phyloP scores from a whole-genome alignment of 495 filamentous ascomycete species.

The Pseudevernia furfuracea region DNA sequence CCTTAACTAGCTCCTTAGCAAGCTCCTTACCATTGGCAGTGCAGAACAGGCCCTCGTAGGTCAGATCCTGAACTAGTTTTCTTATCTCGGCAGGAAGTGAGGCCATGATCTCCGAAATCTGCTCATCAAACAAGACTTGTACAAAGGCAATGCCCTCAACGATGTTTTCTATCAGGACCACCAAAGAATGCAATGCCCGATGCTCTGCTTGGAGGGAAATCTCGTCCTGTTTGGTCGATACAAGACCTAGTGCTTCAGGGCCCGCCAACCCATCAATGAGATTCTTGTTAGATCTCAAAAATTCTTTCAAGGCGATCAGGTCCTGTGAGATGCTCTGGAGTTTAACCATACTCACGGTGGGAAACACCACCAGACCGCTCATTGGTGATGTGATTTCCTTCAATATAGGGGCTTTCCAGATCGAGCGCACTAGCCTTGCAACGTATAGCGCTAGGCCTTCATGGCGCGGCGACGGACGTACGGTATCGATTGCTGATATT shows the following conservation, averaged over 20 bases:
- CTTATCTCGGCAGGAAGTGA: constrained; percentile 62
- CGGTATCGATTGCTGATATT: constrained; percentile 59
- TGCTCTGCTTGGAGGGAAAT: constrained; percentile 86
- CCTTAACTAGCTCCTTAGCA: constrained; percentile 94
- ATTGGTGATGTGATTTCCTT: constrained; percentile 51
- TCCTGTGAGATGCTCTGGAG: constrained; percentile 70
- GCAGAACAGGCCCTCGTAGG: constrained; percentile 80
- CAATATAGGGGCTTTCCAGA: constrained; percentile 70
- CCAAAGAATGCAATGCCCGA: constrained; percentile 77
- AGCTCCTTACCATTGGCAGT: constrained; percentile 71
- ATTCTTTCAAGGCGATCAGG: constrained; percentile 66
- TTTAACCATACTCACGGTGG: constrained; percentile 53
- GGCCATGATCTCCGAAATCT: constrained; percentile 78
- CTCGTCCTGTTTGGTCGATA: constrained; percentile 75
- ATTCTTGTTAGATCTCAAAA: constrained; percentile 73
- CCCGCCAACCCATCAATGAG: constrained; percentile 90
- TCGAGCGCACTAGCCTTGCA: constrained; percentile 68
- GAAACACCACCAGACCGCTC: constrained; percentile 39
- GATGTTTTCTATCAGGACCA: constrained; percentile 71
- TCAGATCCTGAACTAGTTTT: constrained; percentile 63
- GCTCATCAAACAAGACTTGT: constrained; percentile 84
- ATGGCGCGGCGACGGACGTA: constrained; percentile 81
- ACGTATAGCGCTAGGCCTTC: constrained; percentile 83
- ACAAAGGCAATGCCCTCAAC: constrained; percentile 96
- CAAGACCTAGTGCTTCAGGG: constrained; percentile 65